Percentiles rank a stretch among this genome's conserved stretches.
phyloP scores from a whole-genome alignment of 176 grass and related monocot genomes.

The Stipa capillata region DNA sequence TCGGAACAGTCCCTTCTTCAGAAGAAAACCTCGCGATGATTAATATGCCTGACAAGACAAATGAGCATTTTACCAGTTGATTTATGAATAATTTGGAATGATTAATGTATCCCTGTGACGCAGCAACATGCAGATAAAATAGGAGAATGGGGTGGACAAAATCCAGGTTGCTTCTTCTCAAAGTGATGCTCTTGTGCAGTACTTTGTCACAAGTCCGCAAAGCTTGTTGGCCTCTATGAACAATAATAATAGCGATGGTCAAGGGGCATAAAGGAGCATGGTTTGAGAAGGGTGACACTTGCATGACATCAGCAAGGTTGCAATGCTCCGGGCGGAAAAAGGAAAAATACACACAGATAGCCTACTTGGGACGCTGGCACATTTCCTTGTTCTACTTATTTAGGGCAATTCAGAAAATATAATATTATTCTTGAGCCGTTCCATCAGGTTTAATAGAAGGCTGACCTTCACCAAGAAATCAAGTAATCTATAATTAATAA shows the following conservation, averaged over 20 bases:
- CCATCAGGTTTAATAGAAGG: not conserved
- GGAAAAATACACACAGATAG: not conserved
- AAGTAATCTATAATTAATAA: not conserved
- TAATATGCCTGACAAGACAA: not conserved
- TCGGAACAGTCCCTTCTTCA: not conserved
- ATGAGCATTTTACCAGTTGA: slow-evolving; percentile 5
- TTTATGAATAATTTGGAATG: slow-evolving; percentile 25
- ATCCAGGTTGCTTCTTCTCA: slow-evolving; percentile 27
- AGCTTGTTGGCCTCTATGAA: not conserved
- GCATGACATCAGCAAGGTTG: slow-evolving; percentile 38
- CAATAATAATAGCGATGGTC: slow-evolving; percentile 2
- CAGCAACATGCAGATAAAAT: not conserved
- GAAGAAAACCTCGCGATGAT: not conserved
- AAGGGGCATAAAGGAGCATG: slow-evolving; percentile 2
- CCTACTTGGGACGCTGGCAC: not conserved
- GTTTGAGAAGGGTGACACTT: slow-evolving; percentile 29
- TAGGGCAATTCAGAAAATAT: no score
- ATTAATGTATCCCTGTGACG: not conserved
- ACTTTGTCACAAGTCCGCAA: slow-evolving; percentile 21
- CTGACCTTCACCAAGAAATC: not conserved
- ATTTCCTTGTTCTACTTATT: not conserved
- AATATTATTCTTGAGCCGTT: no score
- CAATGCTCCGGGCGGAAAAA: not conserved
- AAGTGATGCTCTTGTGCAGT: slow-evolving; percentile 58
- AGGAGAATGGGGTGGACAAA: not conserved